These are phyloP conservation scores for Phaeosphaeria sp. DNA, from an alignment of 2,329 filamentous ascomycete genomes.

Conservation along the genomic window DNA sequence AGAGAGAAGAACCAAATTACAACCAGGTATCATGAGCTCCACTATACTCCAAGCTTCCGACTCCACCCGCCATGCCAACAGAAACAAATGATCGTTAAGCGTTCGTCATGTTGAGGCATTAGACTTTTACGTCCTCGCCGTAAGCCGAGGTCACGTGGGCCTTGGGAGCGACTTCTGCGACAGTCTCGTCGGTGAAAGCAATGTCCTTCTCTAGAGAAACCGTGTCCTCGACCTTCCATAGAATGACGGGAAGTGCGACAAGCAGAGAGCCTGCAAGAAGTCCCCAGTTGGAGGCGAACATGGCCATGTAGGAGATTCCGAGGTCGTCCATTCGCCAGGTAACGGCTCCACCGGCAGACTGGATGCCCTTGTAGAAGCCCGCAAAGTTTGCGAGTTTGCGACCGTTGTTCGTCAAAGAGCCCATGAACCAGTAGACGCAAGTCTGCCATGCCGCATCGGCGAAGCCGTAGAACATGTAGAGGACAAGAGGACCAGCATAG, in stretches of 20 bases:
- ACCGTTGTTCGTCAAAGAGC: conserved; percentile 87
- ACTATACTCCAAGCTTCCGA: conserved; percentile 9
- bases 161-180: conserved; percentile 67
- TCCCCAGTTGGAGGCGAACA: conserved; percentile 80
- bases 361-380: conserved; percentile 88
- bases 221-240: conserved; percentile 81
- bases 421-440: conserved; percentile 94
- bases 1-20: conserved; percentile 14
- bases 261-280: conserved; percentile 76
- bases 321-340: conserved; percentile 73
- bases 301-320: conserved; percentile 68
- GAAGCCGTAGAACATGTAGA: conserved; percentile 90
- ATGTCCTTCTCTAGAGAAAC: conserved; percentile 82
- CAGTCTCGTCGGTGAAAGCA: conserved; percentile 82
- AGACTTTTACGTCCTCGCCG: conserved; percentile 39
- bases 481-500: conserved; percentile 81
- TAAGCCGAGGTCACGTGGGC: conserved; percentile 17
- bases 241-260: conserved; percentile 79
- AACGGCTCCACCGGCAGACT: conserved; percentile 83
- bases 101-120: conserved; percentile 5
- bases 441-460: conserved; percentile 93
- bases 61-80: neutral
- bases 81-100: conserved; percentile 6
- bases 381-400: conserved; percentile 92
- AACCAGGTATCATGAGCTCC: conserved; percentile 29